Evolutionary conservation across 1,284 basidiomycete genomes (phyloP), one percentile per base, ranked within the genome.

Genomic region (Meripilus lineatus): DNA sequence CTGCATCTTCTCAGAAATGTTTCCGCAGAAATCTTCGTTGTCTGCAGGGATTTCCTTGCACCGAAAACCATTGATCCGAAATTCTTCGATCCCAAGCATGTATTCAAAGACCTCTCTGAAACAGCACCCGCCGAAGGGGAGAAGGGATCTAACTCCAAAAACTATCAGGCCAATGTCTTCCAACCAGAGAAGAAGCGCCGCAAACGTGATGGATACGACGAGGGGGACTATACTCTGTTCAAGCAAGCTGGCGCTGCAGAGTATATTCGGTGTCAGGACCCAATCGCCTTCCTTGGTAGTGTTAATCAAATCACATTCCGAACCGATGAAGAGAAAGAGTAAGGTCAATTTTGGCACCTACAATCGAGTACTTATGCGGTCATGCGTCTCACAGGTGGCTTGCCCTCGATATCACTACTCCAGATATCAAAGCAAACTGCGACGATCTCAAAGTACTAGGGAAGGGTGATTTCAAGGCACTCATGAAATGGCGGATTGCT

Each of bases 11-110:
- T 15, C 50, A 93, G 96, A 74, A 98, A 96, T 67, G 96, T 99
- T 38, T 99, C 96, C 37, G 96, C 96, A 6, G 96, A 99, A 68
- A 99, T 99, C 62, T 99, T 99, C 74, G 96, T 99, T 56, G 93
- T 98, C 43, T 99, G 96, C 68, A 87, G 87, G 52, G 91, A 93
- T 48, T 99, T 93, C 71, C 80, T 93, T 53, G 93, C 93, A 3
- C 96, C 96, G 3, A 92, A 92, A 63, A 80, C 89, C 59, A 95
- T 99, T 58, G 96, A 99, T 61, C 93, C 96, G 32, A 96, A 95
- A 68, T 98, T 99, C 69, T 82, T 99, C 52, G 95, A 99, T 62
- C 92, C 96, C 8, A 91, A 84, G 62, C 91, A 98, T 59, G 96
- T 99, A 48, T 99, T 99, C 79, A 96, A 98, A 65, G 96, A 98